Base-by-base conservation (phyloP, 2,329 filamentous ascomycete genomes). In the Sarocladium kiliense region DNA sequence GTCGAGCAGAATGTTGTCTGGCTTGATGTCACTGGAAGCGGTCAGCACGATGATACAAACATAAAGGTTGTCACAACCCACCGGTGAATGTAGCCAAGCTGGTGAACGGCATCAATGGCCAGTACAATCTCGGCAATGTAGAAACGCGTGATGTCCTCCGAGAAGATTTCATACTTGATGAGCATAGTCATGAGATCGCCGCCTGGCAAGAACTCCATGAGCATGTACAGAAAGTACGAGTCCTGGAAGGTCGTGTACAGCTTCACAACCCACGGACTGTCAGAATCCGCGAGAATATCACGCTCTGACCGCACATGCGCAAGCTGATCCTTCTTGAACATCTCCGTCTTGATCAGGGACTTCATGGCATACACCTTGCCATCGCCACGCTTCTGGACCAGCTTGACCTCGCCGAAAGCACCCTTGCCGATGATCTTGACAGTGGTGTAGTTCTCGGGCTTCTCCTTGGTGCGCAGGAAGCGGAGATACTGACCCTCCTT, bases 171-270 rank as follows among this genome's bases (percentile, higher is more conserved):
- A 68, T 99, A 99, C 80, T 97, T 99, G 77, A 99, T 99, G 63
- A 99, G 80, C 94, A 99, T 99, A 3, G 94, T 99, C 94, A 99
- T 99, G 70, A 99, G 74, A 76, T 99, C 94, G 71, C 94, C 94
- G 71, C 94, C 94, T 7, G 94, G 94, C 71, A 99, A 81, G 74
- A 97, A 99, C 74, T 99, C 94, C 94, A 99, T 99, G 58, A 99
- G 80, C 87, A 99, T 94, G 77, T 99, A 99, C 34, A 99, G 78
- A 76, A 97, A 99, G 62, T 94, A 93, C 45, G 83, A 81, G 69
- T 99, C 94, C 74, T 99, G 94, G 79, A 99, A 99, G 1, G 94
- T 97, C 12, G 94, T 97, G 76, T 90, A 96, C 59, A 99, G 85
- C 79, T 97, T 99, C 65, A 99, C 94, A 16, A 99, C 90, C 94